Conservation (phyloP, 441 rosid genomes). For the Theobroma grandiflorum region DNA sequence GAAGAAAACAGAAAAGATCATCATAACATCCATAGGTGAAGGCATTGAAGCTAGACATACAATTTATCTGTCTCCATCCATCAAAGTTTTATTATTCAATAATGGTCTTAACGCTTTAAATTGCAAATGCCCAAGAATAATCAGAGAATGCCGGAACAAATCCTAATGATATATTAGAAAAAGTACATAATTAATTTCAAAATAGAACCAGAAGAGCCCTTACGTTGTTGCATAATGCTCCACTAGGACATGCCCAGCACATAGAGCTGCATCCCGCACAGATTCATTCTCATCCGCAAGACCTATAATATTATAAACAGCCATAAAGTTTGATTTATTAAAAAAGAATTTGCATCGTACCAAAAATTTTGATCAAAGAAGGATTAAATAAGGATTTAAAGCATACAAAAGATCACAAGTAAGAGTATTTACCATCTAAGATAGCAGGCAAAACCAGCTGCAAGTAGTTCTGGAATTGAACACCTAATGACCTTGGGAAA, state of each 20-base stretch:
- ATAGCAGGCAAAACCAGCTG: slow-evolving; percentile 94
- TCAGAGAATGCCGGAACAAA: neutral
- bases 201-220: slow-evolving; percentile 32
- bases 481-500: slow-evolving; percentile 94
- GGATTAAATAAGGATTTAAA: neutral
- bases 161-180: neutral
- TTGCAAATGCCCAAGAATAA: slow-evolving; percentile 13
- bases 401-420: slow-evolving; percentile 17
- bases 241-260: slow-evolving; percentile 99
- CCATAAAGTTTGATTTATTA: neutral
- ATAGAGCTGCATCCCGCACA: slow-evolving; percentile 99
- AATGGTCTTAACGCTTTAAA: neutral
- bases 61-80: neutral
- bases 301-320: slow-evolving; percentile 56
- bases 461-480: slow-evolving; percentile 93
- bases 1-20: slow-evolving; percentile 25
- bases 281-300: slow-evolving; percentile 99
- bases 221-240: slow-evolving; percentile 99
- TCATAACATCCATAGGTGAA: neutral
- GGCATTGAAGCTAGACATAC: slow-evolving; percentile 13
- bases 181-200: slow-evolving; percentile 8
- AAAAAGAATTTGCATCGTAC: slow-evolving; percentile 30
- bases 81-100: neutral
- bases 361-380: slow-evolving; percentile 25
- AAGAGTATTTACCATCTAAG: slow-evolving; percentile 71